phyloP scores from a whole-genome alignment of 495 filamentous ascomycete species.

The Staphylotrichum tortipilum region DNA sequence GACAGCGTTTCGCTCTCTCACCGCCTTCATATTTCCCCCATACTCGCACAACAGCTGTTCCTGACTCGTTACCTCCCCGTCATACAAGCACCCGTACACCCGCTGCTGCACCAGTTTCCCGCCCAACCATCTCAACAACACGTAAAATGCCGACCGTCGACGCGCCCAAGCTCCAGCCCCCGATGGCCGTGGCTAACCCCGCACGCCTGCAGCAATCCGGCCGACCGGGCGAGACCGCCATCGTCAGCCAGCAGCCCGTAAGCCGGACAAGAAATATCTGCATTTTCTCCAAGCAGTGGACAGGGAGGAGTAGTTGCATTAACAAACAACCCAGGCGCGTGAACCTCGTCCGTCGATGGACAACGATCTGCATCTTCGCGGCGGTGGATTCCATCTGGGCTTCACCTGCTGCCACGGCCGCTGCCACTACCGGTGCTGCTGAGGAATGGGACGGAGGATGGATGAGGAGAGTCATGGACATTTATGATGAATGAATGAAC shows the following conservation, averaged over 20 bases:
- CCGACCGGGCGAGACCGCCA: not conserved
- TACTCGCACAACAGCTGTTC: too few species aligned
- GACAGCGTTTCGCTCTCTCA: too few species aligned
- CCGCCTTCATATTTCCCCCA: too few species aligned
- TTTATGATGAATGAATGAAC: too few species aligned
- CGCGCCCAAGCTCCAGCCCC: conserved; percentile 7
- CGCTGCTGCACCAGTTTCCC: too few species aligned
- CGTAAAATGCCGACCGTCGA: conserved; percentile 8
- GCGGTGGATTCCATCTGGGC: not conserved
- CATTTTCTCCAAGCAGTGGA: not conserved
- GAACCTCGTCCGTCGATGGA: not conserved
- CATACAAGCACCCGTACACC: too few species aligned
- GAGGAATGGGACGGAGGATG: not conserved
- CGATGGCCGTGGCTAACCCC: conserved; percentile 10
- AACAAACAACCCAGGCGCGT: not conserved
- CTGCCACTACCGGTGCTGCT: not conserved
- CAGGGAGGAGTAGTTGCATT: too few species aligned
- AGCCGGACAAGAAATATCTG: not conserved
- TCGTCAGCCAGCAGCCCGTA: conserved; percentile 10
- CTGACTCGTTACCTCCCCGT: too few species aligned
- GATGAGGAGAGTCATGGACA: too few species aligned
- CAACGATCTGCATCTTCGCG: not conserved
- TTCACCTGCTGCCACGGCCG: not conserved
- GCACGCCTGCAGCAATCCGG: not conserved
- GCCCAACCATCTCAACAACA: not conserved